These are phyloP conservation scores for Lichtheimia ramosa DNA, from an alignment of 371 early-diverging fungal genomes.

Conservation along the genomic window DNA sequence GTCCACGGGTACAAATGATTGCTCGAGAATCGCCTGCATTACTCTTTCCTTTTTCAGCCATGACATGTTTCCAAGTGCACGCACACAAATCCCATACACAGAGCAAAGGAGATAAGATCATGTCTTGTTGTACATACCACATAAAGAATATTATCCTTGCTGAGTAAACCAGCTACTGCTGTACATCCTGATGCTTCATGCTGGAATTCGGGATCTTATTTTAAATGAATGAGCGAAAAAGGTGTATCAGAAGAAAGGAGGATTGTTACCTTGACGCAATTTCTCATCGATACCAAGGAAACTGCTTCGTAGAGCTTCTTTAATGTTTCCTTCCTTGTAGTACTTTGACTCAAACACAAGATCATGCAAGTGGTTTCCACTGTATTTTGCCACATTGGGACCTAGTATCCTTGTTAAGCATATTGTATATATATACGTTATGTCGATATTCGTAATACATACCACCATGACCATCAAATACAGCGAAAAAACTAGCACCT, in stretches of 20 bases:
- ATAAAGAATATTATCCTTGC: slow-evolving; percentile 56
- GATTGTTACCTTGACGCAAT: slow-evolving; percentile 62
- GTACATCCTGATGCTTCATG: slow-evolving; percentile 93
- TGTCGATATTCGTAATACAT: slow-evolving; percentile 14
- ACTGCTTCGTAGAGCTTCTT: slow-evolving; percentile 72
- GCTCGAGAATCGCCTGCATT: slow-evolving; percentile 97
- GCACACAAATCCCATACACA: slow-evolving; percentile 6
- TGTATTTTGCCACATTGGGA: slow-evolving; percentile 79
- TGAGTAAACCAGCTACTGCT: slow-evolving; percentile 83
- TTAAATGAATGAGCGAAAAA: not conserved
- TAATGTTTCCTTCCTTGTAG: slow-evolving; percentile 66
- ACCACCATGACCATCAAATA: slow-evolving; percentile 97
- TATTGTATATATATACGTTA: not conserved
- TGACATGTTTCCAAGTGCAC: not conserved
- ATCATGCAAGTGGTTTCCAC: slow-evolving; percentile 74
- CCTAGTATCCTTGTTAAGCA: slow-evolving; percentile 37
- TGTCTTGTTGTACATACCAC: slow-evolving; percentile 26
- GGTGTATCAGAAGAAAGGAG: not conserved
- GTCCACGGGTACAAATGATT: slow-evolving; percentile 75
- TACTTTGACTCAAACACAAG: slow-evolving; percentile 63
- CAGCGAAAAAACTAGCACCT: slow-evolving; percentile 85
- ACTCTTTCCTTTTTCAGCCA: slow-evolving; percentile 40
- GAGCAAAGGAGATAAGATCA: no score
- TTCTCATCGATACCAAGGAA: slow-evolving; percentile 82
- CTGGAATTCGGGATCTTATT: slow-evolving; percentile 64